Evolutionary conservation across 129 eudicot genomes (phyloP).

Genomic region (Daucus carota): DH1_v3.0 NC_030385.2:6520001-6520500

Average conservation of each 20-base stretch:
- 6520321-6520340: neutral
- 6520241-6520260: neutral
- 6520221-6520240: neutral
- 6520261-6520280: neutral
- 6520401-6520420: neutral
- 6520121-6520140: constrained; percentile 29
- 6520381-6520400: neutral
- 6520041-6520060: neutral
- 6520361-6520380: neutral
- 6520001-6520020: constrained; percentile 52
- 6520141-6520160: constrained; percentile 21
- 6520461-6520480: neutral
- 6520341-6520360: neutral
- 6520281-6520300: neutral
- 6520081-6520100: constrained; percentile 25
- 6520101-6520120: constrained; percentile 40
- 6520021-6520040: constrained; percentile 11
- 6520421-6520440: neutral
- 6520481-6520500: neutral
- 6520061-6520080: neutral
- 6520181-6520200: constrained; percentile 39
- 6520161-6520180: constrained; percentile 23
- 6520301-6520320: neutral
- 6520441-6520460: neutral
- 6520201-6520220: constrained; percentile 50